phyloP scores from a whole-genome alignment of 169 alveolate species.

The Cryptosporidium bovis region DNA sequence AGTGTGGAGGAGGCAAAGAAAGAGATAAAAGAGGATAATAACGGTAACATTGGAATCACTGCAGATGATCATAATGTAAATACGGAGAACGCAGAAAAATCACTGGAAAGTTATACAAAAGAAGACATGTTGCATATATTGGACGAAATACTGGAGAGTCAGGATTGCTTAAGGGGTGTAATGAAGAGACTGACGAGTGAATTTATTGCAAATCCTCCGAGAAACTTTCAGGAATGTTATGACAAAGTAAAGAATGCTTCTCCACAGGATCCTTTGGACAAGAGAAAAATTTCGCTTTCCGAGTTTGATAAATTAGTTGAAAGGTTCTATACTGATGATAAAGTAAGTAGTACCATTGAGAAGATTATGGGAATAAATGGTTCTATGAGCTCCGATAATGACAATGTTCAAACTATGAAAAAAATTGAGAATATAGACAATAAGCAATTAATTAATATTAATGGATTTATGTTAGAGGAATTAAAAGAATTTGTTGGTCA shows the following conservation, averaged over 20 bases:
- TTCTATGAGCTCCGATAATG: conserved; percentile 31
- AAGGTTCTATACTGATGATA: conserved; percentile 79
- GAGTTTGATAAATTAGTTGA: conserved; percentile 82
- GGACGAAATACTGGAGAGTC: conserved; percentile 78
- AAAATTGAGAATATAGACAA: conserved; percentile 71
- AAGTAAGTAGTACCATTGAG: conserved; percentile 46
- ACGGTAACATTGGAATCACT: background rate
- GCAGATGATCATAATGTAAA: background rate
- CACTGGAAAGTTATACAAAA: conserved; percentile 72
- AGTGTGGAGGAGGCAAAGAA: background rate
- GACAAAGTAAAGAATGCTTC: conserved; percentile 70
- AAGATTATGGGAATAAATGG: conserved; percentile 72
- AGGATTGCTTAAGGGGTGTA: conserved; percentile 81
- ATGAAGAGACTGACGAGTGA: conserved; percentile 74
- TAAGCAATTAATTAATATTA: conserved; percentile 80
- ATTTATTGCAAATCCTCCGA: conserved; percentile 52
- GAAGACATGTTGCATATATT: conserved; percentile 78
- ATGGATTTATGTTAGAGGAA: conserved; percentile 85
- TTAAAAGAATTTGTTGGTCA: conserved; percentile 80
- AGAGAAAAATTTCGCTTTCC: conserved; percentile 78
- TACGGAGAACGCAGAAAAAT: background rate
- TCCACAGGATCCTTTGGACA: conserved; percentile 81
- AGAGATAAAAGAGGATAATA: background rate
- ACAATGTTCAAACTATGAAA: conserved; percentile 52
- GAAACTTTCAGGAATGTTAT: conserved; percentile 67